Evolutionary conservation across 495 filamentous ascomycete genomes (phyloP).

Genomic region (Talaromyces adpressus): DNA sequence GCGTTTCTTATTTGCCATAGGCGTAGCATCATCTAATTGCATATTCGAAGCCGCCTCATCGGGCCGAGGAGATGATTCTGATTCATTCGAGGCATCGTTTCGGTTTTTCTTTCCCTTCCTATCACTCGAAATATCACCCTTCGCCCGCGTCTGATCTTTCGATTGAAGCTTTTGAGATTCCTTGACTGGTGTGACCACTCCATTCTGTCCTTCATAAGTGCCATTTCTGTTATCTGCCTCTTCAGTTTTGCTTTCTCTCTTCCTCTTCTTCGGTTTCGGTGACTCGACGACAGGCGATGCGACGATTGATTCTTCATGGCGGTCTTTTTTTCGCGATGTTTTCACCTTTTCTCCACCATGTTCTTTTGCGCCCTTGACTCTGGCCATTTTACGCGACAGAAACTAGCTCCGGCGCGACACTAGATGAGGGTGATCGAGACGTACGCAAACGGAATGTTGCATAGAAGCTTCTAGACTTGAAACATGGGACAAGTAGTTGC

Average conservation of each 20-base stretch:
- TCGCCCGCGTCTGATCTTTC: not conserved
- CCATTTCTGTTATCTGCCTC: not conserved
- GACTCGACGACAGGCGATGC: not conserved
- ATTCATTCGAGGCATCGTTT: not conserved
- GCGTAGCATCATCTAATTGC: not conserved
- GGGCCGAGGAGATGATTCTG: not conserved
- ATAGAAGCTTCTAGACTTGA: not conserved
- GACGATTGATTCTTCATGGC: not conserved
- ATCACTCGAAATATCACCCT: not conserved
- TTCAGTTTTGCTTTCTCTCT: conserved; percentile 10
- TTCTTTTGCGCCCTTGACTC: not conserved
- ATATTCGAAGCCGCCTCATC: not conserved
- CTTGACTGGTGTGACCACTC: not conserved
- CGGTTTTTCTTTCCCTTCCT: not conserved
- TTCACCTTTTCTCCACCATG: not conserved
- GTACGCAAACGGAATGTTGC: not conserved
- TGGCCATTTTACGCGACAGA: not conserved
- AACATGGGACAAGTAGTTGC: not conserved
- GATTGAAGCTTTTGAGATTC: not conserved
- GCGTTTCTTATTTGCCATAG: not conserved
- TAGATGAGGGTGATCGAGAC: not conserved
- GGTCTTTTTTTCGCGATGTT: not conserved
- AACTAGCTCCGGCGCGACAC: not conserved
- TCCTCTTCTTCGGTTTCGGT: not conserved
- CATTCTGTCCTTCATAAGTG: not conserved